phyloP scores from a whole-genome alignment of 352 stramenopile species.

The Pythium vanterpoolii region DNA sequence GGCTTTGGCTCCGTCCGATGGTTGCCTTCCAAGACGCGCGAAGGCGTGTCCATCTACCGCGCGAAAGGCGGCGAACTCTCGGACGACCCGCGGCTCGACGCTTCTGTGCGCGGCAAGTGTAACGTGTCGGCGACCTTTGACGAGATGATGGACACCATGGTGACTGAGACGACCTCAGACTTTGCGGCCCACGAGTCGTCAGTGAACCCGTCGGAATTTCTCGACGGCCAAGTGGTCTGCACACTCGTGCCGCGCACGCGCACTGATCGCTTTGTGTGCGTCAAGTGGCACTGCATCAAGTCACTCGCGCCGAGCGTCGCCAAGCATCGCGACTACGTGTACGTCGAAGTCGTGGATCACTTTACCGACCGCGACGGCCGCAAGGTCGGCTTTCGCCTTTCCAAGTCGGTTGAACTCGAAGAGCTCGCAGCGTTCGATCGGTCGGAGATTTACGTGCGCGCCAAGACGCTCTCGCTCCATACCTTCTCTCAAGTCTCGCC shows the following conservation, averaged over 20 bases:
- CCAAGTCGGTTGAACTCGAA: slow-evolving; percentile 74
- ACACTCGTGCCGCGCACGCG: slow-evolving; percentile 63
- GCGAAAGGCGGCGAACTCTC: slow-evolving; percentile 47
- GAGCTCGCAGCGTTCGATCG: slow-evolving; percentile 40
- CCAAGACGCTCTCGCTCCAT: slow-evolving; percentile 71
- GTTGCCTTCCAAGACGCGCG: slow-evolving; percentile 58
- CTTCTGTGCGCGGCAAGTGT: slow-evolving; percentile 67
- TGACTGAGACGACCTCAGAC: slow-evolving; percentile 62
- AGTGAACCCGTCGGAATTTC: slow-evolving; percentile 71
- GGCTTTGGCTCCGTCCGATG: slow-evolving; percentile 73
- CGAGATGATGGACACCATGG: slow-evolving; percentile 77
- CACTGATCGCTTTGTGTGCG: slow-evolving; percentile 66
- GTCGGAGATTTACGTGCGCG: slow-evolving; percentile 59
- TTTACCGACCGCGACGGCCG: slow-evolving; percentile 62
- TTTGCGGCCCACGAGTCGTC: slow-evolving; percentile 61
- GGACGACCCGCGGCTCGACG: slow-evolving; percentile 52
- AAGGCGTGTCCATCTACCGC: slow-evolving; percentile 69
- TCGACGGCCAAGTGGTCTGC: slow-evolving; percentile 74
- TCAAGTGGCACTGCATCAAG: slow-evolving; percentile 82
- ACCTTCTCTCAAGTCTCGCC: slow-evolving; percentile 61
- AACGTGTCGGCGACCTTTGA: slow-evolving; percentile 69
- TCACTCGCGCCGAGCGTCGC: slow-evolving; percentile 68
- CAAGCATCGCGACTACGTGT: slow-evolving; percentile 80
- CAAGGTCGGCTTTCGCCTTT: slow-evolving; percentile 64
- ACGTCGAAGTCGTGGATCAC: slow-evolving; percentile 80